These are phyloP conservation scores for Sherardia arvensis DNA, from an alignment of 257 asterid species.

Conservation along the genomic window DNA sequence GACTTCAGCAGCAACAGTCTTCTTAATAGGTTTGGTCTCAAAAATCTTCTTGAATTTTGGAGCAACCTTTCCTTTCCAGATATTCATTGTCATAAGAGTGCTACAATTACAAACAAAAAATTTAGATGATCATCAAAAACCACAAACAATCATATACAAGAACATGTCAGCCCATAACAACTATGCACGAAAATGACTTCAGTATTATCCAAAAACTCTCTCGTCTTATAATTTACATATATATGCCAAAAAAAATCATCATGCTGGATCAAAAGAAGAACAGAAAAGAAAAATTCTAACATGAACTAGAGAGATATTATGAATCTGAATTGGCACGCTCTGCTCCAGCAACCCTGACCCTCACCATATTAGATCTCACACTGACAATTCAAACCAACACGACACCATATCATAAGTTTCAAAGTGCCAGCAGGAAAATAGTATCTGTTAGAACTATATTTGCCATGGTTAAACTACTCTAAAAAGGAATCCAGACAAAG, in stretches of 20 bases:
- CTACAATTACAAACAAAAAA: too few relatives aligned
- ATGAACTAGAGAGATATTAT: conserved; percentile 3
- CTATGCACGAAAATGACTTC: conserved; percentile 5
- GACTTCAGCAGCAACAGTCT: conserved; percentile 57
- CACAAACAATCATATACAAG: too few relatives aligned
- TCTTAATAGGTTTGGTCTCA: conserved; percentile 44
- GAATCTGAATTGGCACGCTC: not conserved
- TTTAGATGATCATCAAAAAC: too few relatives aligned
- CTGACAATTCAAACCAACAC: too few relatives aligned
- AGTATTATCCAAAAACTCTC: not conserved
- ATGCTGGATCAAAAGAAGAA: not conserved
- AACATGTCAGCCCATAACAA: conserved; percentile 3
- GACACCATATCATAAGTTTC: too few relatives aligned
- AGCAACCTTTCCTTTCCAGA: conserved; percentile 77
- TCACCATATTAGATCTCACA: too few relatives aligned
- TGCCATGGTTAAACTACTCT: too few relatives aligned
- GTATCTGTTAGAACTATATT: too few relatives aligned
- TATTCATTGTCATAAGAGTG: too few relatives aligned
- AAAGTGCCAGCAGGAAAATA: too few relatives aligned
- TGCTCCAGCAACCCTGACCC: too few relatives aligned
- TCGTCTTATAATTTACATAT: not conserved
- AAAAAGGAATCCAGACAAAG: too few relatives aligned
- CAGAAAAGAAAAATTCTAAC: conserved; percentile 5
- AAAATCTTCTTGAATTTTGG: conserved; percentile 75
- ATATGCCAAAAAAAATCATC: not conserved